Percentiles rank a stretch among this genome's conserved stretches.
phyloP scores from a whole-genome alignment of 306 rosid species.

The Pueraria montana region DNA sequence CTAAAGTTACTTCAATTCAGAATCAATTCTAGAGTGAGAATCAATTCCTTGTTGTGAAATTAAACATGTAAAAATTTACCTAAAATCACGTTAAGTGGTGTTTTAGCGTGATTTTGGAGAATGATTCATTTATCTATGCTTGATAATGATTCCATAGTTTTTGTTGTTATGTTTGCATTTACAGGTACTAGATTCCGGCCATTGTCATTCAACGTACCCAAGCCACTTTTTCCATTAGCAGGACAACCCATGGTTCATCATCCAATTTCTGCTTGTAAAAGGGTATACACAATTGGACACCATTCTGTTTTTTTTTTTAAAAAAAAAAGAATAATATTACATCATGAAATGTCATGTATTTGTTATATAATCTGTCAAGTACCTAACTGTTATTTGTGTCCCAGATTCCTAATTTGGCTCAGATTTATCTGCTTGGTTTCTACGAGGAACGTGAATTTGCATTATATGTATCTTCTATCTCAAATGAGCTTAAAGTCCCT shows the following conservation, averaged over 20 bases:
- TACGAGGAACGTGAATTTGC: slow-evolving; percentile 97
- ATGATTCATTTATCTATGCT: neutral
- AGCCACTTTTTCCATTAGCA: slow-evolving; percentile 96
- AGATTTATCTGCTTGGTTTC: slow-evolving; percentile 89
- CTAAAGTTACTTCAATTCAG: neutral
- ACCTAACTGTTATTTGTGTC: slow-evolving; percentile 36
- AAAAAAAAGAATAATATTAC: neutral
- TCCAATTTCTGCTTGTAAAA: slow-evolving; percentile 95
- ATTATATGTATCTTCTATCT: slow-evolving; percentile 81
- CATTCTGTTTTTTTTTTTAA: slow-evolving; percentile 16
- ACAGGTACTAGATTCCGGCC: slow-evolving; percentile 97
- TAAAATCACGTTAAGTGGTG: neutral
- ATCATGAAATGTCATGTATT: neutral
- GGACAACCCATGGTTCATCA: slow-evolving; percentile 99
- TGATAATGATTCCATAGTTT: neutral
- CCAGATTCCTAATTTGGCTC: slow-evolving; percentile 92
- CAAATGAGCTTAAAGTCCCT: slow-evolving; percentile 93
- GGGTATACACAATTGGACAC: slow-evolving; percentile 56
- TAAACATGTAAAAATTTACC: neutral
- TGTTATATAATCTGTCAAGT: neutral
- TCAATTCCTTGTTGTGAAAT: neutral
- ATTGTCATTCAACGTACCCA: slow-evolving; percentile 86
- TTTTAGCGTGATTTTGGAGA: neutral
- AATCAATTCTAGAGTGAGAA: neutral
- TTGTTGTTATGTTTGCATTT: slow-evolving; percentile 24